Base-by-base conservation (phyloP, 179 eudicot species). In the Silene vulgaris region DNA sequence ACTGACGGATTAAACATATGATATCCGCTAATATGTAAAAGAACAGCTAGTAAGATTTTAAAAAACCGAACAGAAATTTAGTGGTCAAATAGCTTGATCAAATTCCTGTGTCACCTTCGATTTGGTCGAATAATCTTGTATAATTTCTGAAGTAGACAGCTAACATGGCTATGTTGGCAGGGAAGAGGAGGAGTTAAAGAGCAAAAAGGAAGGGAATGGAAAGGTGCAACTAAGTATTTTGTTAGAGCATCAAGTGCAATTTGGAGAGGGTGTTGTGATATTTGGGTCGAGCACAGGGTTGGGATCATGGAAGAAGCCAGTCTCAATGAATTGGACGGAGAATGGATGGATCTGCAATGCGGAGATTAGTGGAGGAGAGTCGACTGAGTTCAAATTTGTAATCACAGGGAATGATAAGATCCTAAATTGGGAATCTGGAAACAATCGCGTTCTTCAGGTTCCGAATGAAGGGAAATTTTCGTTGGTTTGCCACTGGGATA, bases 241-340 rank as follows among this genome's bases (percentile, higher is more conserved):
- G 74, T 78, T 95, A 75, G 82, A 86, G 79, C 97, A 92, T 86
- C 97, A 95, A 88, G 99, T 95, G 52, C 75, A 85, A 66, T 95
- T 84, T 79, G 99, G 99, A 65, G 99, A 95, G 82, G 84, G 84
- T 74, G 88, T 93, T 67, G 89, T 80, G n/a, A 65, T 95, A 32
- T 76, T 88, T 74, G 99, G 99, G 14, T 95, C 99, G 6, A 56
- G 71, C 43, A 82, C 82, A 82, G 97, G 90, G 45, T 73, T 95
- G 62, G 99, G 99, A 54, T 87, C 90, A 11, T 95, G 99, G 99
- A 87, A 88, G 80, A 85, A 92, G 74, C 69, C 85, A 61, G 85
- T 87, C 76, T 66, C 79, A 17, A 83, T 95, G 97, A 65, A 70
- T 29, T 95, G 99, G 99, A 89, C 96, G 0, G 88, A 87, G 74